Evolutionary conservation across 495 filamentous ascomycete genomes (phyloP).

Genomic region (Penicillium macrosclerotiorum): DNA sequence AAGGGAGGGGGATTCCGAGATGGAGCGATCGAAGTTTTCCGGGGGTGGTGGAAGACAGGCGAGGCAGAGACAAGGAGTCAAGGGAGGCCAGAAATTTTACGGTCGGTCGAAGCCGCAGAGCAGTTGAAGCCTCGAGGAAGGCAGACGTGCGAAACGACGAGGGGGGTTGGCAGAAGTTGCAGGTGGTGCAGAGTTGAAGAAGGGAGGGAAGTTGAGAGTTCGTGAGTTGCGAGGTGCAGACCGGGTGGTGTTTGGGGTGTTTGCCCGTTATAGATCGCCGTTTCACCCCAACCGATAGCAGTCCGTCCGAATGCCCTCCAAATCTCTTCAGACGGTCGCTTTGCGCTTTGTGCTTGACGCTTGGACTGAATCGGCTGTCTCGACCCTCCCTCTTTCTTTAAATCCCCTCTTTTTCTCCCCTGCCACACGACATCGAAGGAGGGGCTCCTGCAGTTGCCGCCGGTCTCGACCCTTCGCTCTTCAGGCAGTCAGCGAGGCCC

Average conservation of each 20-base stretch:
- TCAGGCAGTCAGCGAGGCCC: not conserved
- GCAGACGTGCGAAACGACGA: too few species aligned
- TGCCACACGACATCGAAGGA: conserved; percentile 9
- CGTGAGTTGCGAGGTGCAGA: too few species aligned
- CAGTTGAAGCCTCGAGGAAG: conserved; percentile 8
- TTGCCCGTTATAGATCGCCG: conserved; percentile 23
- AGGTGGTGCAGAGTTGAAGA: conserved; percentile 3
- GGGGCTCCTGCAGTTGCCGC: conserved; percentile 12
- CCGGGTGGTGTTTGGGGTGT: conserved; percentile 31
- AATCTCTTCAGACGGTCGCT: too few species aligned
- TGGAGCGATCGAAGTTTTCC: conserved; percentile 22
- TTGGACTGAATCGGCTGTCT: not conserved
- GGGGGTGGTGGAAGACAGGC: conserved; percentile 9
- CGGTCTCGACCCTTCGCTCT: conserved; percentile 14
- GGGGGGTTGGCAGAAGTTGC: conserved; percentile 30
- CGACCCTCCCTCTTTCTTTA: not conserved
- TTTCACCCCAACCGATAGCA: not conserved
- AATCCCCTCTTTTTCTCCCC: not conserved
- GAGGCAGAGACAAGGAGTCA: conserved; percentile 14
- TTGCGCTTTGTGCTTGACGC: too few species aligned
- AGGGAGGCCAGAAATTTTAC: too few species aligned
- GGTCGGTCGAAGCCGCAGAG: too few species aligned
- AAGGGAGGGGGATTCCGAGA: conserved; percentile 15
- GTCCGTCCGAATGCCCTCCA: too few species aligned
- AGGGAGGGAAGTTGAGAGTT: conserved; percentile 27